These are phyloP conservation scores for Nemania serpens DNA, from an alignment of 2,329 filamentous ascomycete genomes.

Conservation along the genomic window DNA sequence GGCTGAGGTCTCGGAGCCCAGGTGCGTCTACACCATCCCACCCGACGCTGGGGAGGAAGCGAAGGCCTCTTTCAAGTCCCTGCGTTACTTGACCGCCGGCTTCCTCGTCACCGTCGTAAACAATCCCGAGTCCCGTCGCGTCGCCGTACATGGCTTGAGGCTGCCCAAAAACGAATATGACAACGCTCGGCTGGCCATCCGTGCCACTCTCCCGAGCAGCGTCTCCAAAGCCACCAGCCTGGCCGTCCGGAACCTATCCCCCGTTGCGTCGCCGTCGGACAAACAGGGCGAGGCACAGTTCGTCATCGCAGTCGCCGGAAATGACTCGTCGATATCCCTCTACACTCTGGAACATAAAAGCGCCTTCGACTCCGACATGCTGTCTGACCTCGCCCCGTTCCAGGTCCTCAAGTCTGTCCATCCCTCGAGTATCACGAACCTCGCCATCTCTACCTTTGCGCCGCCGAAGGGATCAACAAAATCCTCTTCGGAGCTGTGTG, in stretches of 20 bases:
- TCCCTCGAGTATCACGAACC: slow-evolving; percentile 60
- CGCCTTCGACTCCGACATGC: slow-evolving; percentile 52
- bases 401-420: slow-evolving; percentile 60
- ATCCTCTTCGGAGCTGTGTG: slow-evolving; percentile 57
- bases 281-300: slow-evolving; percentile 72
- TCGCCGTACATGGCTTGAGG: slow-evolving; percentile 61
- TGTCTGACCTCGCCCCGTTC: slow-evolving; percentile 58
- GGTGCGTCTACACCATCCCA: slow-evolving; percentile 61
- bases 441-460: slow-evolving; percentile 62
- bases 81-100: slow-evolving; percentile 62
- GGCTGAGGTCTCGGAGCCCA: slow-evolving; percentile 50
- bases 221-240: slow-evolving; percentile 79
- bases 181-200: slow-evolving; percentile 56
- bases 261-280: slow-evolving; percentile 53
- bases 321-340: slow-evolving; percentile 77
- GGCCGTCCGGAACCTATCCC: slow-evolving; percentile 72
- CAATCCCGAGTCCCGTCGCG: slow-evolving; percentile 61
- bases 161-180: slow-evolving; percentile 49
- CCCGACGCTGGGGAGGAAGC: slow-evolving; percentile 49
- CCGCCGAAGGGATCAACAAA: slow-evolving; percentile 56
- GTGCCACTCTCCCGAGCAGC: slow-evolving; percentile 63
- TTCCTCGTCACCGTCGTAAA: slow-evolving; percentile 65
- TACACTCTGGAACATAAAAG: slow-evolving; percentile 74
- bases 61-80: slow-evolving; percentile 59
- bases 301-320: slow-evolving; percentile 77